A percentile compares a stretch with the other conserved stretches of the same genome.
Conservation (phyloP, 345 rosid genomes). For the Melaleuca quinquenervia region DNA sequence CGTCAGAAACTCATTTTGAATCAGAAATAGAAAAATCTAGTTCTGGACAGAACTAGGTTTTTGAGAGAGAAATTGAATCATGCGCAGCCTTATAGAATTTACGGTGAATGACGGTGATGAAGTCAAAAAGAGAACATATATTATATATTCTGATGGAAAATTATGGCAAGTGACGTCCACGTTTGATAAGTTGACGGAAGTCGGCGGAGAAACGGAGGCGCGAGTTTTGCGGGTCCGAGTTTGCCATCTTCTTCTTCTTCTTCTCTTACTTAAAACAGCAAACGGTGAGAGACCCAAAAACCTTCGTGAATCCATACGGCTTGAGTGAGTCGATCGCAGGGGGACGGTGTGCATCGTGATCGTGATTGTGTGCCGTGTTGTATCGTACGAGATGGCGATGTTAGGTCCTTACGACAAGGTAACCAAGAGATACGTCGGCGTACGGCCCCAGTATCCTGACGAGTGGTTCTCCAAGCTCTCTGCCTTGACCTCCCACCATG, state of each 20-base stretch:
- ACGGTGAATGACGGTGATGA: background rate
- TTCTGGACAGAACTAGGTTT: too few relatives aligned
- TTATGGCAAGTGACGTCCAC: background rate
- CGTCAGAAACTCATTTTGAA: too few relatives aligned
- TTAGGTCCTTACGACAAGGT: conserved; percentile 32
- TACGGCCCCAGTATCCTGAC: conserved; percentile 44
- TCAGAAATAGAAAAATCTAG: too few relatives aligned
- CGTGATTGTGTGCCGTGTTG: background rate
- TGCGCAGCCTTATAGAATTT: too few relatives aligned
- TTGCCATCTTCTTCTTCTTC: background rate
- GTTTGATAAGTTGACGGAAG: too few relatives aligned
- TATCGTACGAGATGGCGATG: background rate
- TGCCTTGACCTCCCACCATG: conserved; percentile 26
- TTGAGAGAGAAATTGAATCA: too few relatives aligned
- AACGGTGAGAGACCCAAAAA: background rate
- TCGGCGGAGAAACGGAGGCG: background rate
- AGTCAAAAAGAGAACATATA: background rate
- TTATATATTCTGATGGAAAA: background rate
- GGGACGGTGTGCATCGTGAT: background rate
- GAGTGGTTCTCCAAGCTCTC: conserved; percentile 57
- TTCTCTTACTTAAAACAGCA: background rate
- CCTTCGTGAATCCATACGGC: background rate
- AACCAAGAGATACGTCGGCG: conserved; percentile 37
- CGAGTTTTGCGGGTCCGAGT: background rate
- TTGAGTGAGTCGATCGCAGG: background rate